phyloP scores from a whole-genome alignment of 371 early-diverging fungal species.

The Mucor ambiguus region DNA sequence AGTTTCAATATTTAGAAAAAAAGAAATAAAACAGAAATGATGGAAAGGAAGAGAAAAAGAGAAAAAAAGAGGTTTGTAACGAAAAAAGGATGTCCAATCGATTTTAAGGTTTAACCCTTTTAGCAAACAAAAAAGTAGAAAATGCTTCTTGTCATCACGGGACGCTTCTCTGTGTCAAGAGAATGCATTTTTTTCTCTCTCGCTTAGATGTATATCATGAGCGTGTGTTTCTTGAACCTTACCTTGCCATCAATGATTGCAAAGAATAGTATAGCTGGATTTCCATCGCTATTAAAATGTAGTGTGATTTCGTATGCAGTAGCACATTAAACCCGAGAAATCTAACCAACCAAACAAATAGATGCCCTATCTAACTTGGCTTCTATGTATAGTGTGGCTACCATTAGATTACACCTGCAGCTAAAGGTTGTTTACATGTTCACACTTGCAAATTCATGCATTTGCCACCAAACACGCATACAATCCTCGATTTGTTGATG shows the following conservation, averaged over 20 bases:
- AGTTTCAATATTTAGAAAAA: not conserved
- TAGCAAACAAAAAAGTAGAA: not conserved
- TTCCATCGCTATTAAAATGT: not conserved
- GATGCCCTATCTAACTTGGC: not conserved
- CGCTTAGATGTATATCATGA: not conserved
- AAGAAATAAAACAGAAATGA: not conserved
- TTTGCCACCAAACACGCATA: not conserved
- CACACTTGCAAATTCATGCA: not conserved
- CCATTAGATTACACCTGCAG: not conserved
- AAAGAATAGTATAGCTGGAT: not conserved
- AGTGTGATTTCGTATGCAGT: not conserved
- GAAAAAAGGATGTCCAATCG: not conserved
- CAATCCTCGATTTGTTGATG: not conserved
- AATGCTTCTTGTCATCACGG: not conserved
- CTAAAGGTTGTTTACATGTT: not conserved
- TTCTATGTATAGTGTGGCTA: not conserved
- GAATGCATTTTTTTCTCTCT: not conserved
- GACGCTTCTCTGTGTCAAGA: not conserved
- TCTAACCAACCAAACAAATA: not conserved
- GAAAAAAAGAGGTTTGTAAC: not conserved
- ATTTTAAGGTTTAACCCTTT: not conserved
- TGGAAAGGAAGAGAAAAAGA: conserved; percentile 1
- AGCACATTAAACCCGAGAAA: not conserved
- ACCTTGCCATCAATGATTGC: not conserved
- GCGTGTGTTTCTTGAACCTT: not conserved